A percentile compares a stretch with the other conserved stretches of the same genome.
Conservation (phyloP, 2,329 filamentous ascomycete genomes). For the Penicillium freii region DNA sequence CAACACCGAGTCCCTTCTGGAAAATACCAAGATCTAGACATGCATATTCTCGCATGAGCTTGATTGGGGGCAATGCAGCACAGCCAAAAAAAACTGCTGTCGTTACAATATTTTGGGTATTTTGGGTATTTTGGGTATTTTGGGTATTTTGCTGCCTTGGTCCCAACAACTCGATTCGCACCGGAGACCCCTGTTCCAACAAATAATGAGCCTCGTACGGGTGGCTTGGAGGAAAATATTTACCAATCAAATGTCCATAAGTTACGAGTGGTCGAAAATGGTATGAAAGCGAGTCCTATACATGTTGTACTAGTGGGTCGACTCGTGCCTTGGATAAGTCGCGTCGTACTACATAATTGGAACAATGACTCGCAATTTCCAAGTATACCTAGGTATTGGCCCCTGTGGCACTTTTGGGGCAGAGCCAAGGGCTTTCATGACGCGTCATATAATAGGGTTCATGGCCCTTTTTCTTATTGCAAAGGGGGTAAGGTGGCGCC, state of each 20-base stretch:
- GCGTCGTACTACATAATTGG: not conserved
- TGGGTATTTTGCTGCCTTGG: conserved; percentile 12
- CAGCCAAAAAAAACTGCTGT: not conserved
- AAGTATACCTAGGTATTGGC: not conserved
- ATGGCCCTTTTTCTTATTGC: not conserved
- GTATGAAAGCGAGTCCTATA: not conserved
- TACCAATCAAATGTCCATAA: too few relatives aligned
- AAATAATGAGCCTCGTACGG: not conserved
- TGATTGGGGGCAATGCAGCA: not conserved
- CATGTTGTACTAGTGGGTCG: not conserved
- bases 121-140: not conserved
- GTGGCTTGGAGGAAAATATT: not conserved
- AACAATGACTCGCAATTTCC: not conserved
- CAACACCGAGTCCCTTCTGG: not conserved
- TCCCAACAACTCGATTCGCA: not conserved
- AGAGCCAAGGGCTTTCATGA: not conserved
- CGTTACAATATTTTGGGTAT: not conserved
- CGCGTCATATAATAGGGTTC: not conserved
- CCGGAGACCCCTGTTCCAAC: conserved; percentile 1
- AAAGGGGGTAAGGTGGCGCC: not conserved
- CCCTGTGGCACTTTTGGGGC: not conserved
- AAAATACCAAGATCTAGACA: conserved; percentile 1
- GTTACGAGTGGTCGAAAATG: not conserved
- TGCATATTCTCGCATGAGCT: conserved; percentile 4
- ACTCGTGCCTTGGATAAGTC: not conserved